Evolutionary conservation across 2,329 filamentous ascomycete species (phyloP).

Genomic region (Calonectria naviculata): DNA sequence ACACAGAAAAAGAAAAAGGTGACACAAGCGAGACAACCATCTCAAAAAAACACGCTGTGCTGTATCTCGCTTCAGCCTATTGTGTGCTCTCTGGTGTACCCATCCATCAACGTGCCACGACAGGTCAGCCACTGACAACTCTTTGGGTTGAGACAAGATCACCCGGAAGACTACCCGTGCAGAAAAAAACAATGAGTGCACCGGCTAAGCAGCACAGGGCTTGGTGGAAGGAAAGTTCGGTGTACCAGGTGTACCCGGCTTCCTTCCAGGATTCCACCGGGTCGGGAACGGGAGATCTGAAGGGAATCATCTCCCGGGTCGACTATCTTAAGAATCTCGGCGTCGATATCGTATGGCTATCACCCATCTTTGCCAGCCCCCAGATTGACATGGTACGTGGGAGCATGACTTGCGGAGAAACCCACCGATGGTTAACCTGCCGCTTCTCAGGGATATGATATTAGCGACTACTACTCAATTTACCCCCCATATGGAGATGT

Average conservation of each 20-base stretch:
- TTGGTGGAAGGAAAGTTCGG: constrained; percentile 71
- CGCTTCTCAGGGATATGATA: constrained; percentile 69
- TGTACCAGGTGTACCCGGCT: constrained; percentile 73
- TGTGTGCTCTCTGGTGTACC: constrained; percentile 25
- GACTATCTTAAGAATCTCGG: constrained; percentile 67
- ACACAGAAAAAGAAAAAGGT: neutral
- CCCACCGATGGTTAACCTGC: neutral
- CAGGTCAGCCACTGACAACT: constrained; percentile 1
- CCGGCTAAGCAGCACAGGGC: constrained; percentile 39
- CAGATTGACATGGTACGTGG: constrained; percentile 70
- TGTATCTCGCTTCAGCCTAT: constrained; percentile 2
- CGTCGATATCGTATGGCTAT: constrained; percentile 68
- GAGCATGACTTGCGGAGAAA: constrained; percentile 63
- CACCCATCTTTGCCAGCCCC: constrained; percentile 61
- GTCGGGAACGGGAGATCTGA: constrained; percentile 66
- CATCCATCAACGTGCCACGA: constrained; percentile 16
- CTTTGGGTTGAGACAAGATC: constrained; percentile 6
- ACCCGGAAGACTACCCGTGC: neutral
- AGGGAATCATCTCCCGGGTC: constrained; percentile 66
- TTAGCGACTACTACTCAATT: constrained; percentile 75
- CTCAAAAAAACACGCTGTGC: constrained; percentile 20
- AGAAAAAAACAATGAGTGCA: constrained; percentile 35
- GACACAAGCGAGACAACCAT: neutral
- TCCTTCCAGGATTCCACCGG: constrained; percentile 70
- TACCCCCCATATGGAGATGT: constrained; percentile 75